Conservation (phyloP, 352 stramenopile genomes). For the Phytophthora foliorum region DNA sequence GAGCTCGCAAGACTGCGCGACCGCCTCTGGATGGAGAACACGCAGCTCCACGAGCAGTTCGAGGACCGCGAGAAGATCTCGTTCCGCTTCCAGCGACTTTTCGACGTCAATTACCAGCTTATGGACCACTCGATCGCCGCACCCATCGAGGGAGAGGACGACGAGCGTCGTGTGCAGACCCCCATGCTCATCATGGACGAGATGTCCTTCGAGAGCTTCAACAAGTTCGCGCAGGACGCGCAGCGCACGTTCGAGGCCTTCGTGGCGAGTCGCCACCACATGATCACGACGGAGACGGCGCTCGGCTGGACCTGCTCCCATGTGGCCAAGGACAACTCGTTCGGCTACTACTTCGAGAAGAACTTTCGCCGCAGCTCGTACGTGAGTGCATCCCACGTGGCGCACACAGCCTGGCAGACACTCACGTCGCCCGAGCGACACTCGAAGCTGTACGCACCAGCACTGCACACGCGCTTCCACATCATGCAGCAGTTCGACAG, state of each 20-base stretch:
- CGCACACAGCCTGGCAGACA: constrained; percentile 52
- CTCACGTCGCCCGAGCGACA: constrained; percentile 54
- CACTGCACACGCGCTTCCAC: constrained; percentile 64
- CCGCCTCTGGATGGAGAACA: constrained; percentile 62
- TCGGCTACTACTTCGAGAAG: constrained; percentile 69
- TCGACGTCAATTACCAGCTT: constrained; percentile 69
- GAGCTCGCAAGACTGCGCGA: constrained; percentile 56
- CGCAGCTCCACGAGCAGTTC: constrained; percentile 60
- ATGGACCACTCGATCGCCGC: constrained; percentile 64
- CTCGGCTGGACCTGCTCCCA: constrained; percentile 63
- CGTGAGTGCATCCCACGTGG: constrained; percentile 37
- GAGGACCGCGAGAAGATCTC: constrained; percentile 64
- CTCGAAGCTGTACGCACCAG: constrained; percentile 60
- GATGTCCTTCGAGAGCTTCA: constrained; percentile 65
- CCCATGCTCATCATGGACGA: constrained; percentile 69
- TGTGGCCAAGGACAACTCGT: constrained; percentile 56
- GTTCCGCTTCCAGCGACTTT: constrained; percentile 63
- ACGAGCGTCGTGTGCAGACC: constrained; percentile 48
- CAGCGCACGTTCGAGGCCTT: constrained; percentile 53
- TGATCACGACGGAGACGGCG: constrained; percentile 60
- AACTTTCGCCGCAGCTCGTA: constrained; percentile 38
- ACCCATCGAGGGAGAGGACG: constrained; percentile 31
- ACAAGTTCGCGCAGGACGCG: constrained; percentile 53
- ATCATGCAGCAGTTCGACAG: constrained; percentile 66
- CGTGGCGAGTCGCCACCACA: constrained; percentile 49